Base-by-base conservation (phyloP, 257 asterid species). In the Solanum dulcamara region DNA sequence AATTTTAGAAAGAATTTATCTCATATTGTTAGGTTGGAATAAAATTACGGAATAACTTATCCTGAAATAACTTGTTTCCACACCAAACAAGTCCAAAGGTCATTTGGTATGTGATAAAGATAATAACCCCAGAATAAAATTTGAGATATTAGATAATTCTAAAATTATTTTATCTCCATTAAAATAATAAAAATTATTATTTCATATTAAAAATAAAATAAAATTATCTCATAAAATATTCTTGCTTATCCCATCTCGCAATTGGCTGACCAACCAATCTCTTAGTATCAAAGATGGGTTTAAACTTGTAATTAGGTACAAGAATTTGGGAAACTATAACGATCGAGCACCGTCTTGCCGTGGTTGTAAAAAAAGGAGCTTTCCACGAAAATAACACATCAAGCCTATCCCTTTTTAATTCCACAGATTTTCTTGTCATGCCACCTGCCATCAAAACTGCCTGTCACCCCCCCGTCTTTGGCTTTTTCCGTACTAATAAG, bases 401-500 rank as follows among this genome's bases (percentile, higher is more conserved):
- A 70, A 48, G 26, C 83, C 44, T 77, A 28, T 28, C 64, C 64
- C 64, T 79, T 46, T 71, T 40, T 30, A 6, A 28, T 46, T 79
- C 26, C 83, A 30, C 83, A 46, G 83, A 64, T 79, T 46, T 28
- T 32, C 83, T 79, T 83, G 85, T 83, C 85, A 62, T 62, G 85
- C 85, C 85, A 83, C 85, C 85, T 83, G 79, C 85, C 85, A 62
- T 62, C 85, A 15, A 82, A 82, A 55, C 30, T 82, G 37, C 15
- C 79, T 60, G 85, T 50, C 84, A 2, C 24, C 32, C 42, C 20
- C 22, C 17, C 57, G 0, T 18, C 26, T 5, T 60, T 60, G 17
- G 26, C 74, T 28, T 60, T 51, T 80, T 80, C 32, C 42, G 5
- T 55, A 50, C 83, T 22, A 10, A 50, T 10, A 51, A 32, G 48